phyloP scores from a whole-genome alignment of 2,329 filamentous ascomycete genomes.

The Juglanconis oblonga region DNA sequence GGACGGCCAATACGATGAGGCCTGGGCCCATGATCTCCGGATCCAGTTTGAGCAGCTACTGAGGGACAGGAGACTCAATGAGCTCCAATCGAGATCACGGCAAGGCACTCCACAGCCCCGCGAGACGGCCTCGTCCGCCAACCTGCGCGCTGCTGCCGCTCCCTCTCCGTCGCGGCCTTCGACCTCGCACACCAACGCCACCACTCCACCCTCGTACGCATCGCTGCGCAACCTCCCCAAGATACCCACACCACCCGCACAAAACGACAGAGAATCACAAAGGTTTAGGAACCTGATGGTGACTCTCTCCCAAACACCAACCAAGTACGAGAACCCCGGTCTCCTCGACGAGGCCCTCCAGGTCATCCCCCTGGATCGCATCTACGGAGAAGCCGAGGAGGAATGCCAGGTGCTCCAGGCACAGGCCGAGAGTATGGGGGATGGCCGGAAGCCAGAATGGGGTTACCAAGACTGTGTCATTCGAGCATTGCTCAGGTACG shows the following conservation, averaged over 20 bases:
- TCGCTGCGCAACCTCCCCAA: conserved; percentile 48
- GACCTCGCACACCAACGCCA: conserved; percentile 37
- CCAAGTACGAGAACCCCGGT: conserved; percentile 94
- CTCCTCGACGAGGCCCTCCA: conserved; percentile 87
- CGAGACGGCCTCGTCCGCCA: conserved; percentile 49
- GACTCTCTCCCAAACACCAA: conserved; percentile 81
- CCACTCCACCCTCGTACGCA: conserved; percentile 47
- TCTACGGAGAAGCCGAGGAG: conserved; percentile 93
- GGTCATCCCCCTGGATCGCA: conserved; percentile 81
- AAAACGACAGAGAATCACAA: conserved; percentile 62
- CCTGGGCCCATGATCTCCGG: conserved; percentile 75
- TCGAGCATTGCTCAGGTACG: conserved; percentile 76
- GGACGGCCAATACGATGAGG: conserved; percentile 58
- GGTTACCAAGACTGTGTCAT: conserved; percentile 98
- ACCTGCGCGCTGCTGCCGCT: conserved; percentile 40
- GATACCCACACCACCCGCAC: conserved; percentile 69
- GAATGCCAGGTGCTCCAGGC: conserved; percentile 85
- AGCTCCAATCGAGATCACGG: conserved; percentile 65
- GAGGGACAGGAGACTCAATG: conserved; percentile 82
- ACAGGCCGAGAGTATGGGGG: conserved; percentile 82
- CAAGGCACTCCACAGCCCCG: conserved; percentile 55
- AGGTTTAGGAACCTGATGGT: conserved; percentile 81
- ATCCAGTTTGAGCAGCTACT: conserved; percentile 84
- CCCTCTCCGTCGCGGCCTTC: conserved; percentile 40
- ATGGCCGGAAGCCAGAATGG: conserved; percentile 80